phyloP scores from a whole-genome alignment of 2,329 filamentous ascomycete genomes.

The Colletotrichum orchidophilum region DNA sequence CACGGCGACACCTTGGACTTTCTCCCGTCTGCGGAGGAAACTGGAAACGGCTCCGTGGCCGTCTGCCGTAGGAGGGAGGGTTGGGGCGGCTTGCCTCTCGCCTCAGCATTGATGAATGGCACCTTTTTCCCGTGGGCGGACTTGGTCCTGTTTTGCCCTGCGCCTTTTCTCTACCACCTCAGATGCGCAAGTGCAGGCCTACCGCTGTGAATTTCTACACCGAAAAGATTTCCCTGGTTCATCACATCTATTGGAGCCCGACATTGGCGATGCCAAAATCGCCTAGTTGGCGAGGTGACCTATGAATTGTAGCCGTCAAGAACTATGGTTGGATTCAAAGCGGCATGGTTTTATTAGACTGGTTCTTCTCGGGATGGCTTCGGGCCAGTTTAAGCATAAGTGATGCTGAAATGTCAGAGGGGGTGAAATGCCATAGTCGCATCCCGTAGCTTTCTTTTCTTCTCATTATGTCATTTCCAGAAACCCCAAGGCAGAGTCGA shows the following conservation, averaged over 20 bases:
- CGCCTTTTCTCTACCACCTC: neutral
- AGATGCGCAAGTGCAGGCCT: neutral
- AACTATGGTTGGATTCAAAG: neutral
- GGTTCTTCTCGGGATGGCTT: neutral
- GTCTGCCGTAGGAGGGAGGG: neutral
- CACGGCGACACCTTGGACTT: neutral
- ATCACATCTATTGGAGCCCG: neutral
- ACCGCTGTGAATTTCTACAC: neutral
- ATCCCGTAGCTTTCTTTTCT: neutral
- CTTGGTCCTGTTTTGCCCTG: neutral
- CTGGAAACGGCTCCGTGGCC: constrained; percentile 12
- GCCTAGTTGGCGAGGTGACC: neutral
- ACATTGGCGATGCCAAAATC: neutral
- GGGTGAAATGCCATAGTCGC: neutral
- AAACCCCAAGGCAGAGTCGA: neutral
- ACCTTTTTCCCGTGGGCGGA: neutral
- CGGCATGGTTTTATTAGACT: neutral
- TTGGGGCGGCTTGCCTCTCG: neutral
- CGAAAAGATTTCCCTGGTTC: neutral
- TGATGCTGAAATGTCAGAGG: neutral
- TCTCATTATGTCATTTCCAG: neutral
- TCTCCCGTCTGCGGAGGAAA: constrained; percentile 22
- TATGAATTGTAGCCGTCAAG: constrained; percentile 3
- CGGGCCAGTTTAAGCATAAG: constrained; percentile 10
- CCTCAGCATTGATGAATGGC: neutral